Conservation (phyloP, 371 early-diverging fungal genomes). For the Mucor sp. region DNA sequence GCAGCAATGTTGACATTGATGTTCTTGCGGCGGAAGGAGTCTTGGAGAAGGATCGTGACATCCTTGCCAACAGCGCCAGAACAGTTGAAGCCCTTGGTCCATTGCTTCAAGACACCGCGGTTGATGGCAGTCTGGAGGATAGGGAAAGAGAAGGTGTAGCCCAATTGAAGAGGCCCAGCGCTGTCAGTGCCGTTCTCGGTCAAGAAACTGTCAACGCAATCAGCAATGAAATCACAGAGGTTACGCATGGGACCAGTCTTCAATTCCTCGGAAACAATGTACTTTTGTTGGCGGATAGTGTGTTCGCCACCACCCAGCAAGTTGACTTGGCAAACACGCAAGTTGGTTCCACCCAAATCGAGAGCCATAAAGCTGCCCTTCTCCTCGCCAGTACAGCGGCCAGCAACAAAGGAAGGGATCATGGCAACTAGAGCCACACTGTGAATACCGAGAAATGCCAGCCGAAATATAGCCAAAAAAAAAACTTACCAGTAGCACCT, state of each 20-base stretch:
- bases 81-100: constrained; percentile 93
- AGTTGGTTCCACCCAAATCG: constrained; percentile 93
- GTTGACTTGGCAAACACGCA: constrained; percentile 84
- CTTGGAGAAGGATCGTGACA: constrained; percentile 79
- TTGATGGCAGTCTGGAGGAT: constrained; percentile 79
- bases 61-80: constrained; percentile 79
- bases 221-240: constrained; percentile 91
- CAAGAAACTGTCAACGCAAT: constrained; percentile 79
- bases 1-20: constrained; percentile 80
- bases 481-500: constrained; percentile 48
- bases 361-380: constrained; percentile 86
- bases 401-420: constrained; percentile 85
- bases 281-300: constrained; percentile 74
- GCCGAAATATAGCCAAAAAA: neutral
- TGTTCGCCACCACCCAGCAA: constrained; percentile 73
- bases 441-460: neutral
- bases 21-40: constrained; percentile 78
- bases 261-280: constrained; percentile 45
- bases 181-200: constrained; percentile 41
- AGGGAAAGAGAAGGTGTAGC: constrained; percentile 97
- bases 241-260: constrained; percentile 53
- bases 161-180: constrained; percentile 49
- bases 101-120: constrained; percentile 81
- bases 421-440: constrained; percentile 33
- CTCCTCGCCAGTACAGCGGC: constrained; percentile 81